phyloP scores from a whole-genome alignment of 2,329 filamentous ascomycete species.

The Neocatenulostroma microsporum region DNA sequence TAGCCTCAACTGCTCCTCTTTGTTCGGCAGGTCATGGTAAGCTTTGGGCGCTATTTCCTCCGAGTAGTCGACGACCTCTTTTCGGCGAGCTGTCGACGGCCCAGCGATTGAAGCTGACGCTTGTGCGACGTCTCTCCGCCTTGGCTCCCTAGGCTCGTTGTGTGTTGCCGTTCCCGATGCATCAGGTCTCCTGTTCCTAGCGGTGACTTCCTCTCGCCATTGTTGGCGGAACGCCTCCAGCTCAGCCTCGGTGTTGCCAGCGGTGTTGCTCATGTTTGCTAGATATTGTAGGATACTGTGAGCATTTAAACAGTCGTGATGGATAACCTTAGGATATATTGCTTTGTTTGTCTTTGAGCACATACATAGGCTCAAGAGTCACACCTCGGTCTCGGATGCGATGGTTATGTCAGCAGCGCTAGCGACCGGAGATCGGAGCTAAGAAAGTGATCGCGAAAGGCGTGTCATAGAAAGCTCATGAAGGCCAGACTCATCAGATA shows the following conservation, averaged over 20 bases:
- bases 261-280: not conserved
- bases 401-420: too few species aligned
- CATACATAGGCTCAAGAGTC: too few species aligned
- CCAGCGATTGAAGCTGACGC: conserved; percentile 9
- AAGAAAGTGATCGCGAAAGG: too few species aligned
- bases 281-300: too few species aligned
- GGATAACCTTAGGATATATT: too few species aligned
- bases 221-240: conserved; percentile 77
- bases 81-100: conserved; percentile 24
- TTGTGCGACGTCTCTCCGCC: conserved; percentile 4
- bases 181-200: conserved; percentile 34
- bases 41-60: conserved; percentile 36
- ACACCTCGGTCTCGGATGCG: too few species aligned
- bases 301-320: too few species aligned
- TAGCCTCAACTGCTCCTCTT: conserved; percentile 37
- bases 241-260: conserved; percentile 48
- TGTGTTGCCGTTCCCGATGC: not conserved
- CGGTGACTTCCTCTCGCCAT: conserved; percentile 74
- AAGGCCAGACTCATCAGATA: too few species aligned
- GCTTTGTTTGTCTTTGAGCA: too few species aligned
- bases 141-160: conserved; percentile 7
- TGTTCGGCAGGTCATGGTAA: conserved; percentile 41
- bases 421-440: too few species aligned
- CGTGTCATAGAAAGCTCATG: too few species aligned
- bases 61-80: conserved; percentile 19